Conservation (phyloP, 2,329 filamentous ascomycete genomes). For the Lasiodiplodia sp. region DNA sequence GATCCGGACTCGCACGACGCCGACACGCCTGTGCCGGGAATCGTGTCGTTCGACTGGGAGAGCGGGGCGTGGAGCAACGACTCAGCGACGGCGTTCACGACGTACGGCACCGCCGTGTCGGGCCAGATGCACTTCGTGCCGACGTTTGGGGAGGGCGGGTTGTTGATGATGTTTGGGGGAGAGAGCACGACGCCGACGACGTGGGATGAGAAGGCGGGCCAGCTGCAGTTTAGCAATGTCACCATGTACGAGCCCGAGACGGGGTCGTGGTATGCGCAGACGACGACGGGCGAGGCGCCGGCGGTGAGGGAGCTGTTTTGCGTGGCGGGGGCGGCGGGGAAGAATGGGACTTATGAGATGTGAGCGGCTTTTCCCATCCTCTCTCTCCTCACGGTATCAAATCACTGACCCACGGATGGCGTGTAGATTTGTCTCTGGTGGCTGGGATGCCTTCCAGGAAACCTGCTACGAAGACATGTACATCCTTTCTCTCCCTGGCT, state of each 20-base stretch:
- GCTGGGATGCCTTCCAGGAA: background rate
- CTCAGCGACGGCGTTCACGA: background rate
- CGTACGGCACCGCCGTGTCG: slow-evolving; percentile 6
- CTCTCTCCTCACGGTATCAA: too few relatives aligned
- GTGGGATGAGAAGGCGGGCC: background rate
- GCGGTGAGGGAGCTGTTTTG: slow-evolving; percentile 2
- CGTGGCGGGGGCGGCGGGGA: background rate
- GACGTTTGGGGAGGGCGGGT: background rate
- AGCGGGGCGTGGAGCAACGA: background rate
- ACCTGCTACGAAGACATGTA: slow-evolving; percentile 4
- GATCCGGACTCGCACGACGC: background rate
- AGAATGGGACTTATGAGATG: slow-evolving; percentile 16
- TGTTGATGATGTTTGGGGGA: slow-evolving; percentile 4
- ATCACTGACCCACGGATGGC: background rate
- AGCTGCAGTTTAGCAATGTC: background rate
- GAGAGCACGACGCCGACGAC: background rate
- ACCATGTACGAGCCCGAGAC: slow-evolving; percentile 1
- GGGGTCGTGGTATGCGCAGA: slow-evolving; percentile 1
- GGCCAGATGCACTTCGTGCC: background rate
- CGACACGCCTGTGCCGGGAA: background rate
- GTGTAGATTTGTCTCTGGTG: slow-evolving; percentile 13
- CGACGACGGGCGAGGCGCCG: slow-evolving; percentile 1
- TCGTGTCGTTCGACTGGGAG: slow-evolving; percentile 1
- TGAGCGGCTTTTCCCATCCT: background rate
- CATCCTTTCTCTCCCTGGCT: slow-evolving; percentile 18